A percentile compares a stretch with the other conserved stretches of the same genome.
These are phyloP conservation scores for Luzula sylvatica DNA, from an alignment of 176 grass and related monocot genomes.

Conservation along the genomic window DNA sequence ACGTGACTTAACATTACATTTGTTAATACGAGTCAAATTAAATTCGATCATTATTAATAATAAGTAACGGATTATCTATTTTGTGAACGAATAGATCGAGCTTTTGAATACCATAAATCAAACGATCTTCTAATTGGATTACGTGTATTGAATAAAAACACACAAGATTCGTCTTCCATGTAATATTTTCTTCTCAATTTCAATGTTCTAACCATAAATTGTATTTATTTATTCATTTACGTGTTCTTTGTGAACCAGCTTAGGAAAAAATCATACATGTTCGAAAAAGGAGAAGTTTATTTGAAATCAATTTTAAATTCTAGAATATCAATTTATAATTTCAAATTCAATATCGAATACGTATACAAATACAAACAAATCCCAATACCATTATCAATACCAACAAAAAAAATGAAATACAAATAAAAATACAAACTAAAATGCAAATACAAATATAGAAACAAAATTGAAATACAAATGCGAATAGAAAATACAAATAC, in stretches of 20 bases:
- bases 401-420: too few species aligned
- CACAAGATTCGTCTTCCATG: conserved; percentile 33
- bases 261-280: conserved; percentile 61
- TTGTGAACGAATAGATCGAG: conserved; percentile 53
- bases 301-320: conserved; percentile 41
- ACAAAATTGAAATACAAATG: too few species aligned
- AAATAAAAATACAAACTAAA: too few species aligned
- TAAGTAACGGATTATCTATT: conserved; percentile 1
- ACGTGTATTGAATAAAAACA: conserved; percentile 67
- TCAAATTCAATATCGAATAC: too few species aligned
- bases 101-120: conserved; percentile 58
- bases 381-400: too few species aligned
- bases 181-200: conserved; percentile 19
- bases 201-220: too few species aligned
- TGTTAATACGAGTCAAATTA: background rate
- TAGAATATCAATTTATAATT: too few species aligned
- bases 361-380: too few species aligned
- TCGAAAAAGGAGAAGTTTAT: conserved; percentile 59
- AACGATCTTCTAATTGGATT: conserved; percentile 41
- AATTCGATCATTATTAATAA: too few species aligned
- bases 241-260: conserved; percentile 37
- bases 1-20: conserved; percentile 9
- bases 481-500: too few species aligned
- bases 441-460: too few species aligned
- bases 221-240: too few species aligned